A percentile compares a stretch with the other conserved stretches of the same genome.
Evolutionary conservation across 768 basidiomycete genomes (phyloP).

Genomic region (Cystobasidium onofrii): DNA sequence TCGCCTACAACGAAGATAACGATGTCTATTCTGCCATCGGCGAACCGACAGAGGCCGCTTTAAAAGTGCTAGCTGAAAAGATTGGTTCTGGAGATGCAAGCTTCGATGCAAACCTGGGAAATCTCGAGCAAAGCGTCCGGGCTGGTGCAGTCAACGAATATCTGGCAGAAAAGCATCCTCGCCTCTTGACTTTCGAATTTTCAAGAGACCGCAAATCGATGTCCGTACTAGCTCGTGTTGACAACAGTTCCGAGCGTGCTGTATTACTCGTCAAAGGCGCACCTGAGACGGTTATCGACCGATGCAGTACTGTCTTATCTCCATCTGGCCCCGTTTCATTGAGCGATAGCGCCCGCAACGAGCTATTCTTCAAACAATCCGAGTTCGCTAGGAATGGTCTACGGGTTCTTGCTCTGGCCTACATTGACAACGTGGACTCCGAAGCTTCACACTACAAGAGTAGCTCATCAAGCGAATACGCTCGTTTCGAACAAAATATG

Average conservation of each 20-base stretch:
- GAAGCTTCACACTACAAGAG: slow-evolving; percentile 74
- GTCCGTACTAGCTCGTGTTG: slow-evolving; percentile 80
- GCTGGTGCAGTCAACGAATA: slow-evolving; percentile 76
- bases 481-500: slow-evolving; percentile 80
- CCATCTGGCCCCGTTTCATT: slow-evolving; percentile 59
- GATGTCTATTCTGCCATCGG: slow-evolving; percentile 71
- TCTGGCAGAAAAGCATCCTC: slow-evolving; percentile 64
- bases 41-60: slow-evolving; percentile 93
- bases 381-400: slow-evolving; percentile 73
- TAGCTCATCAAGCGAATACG: slow-evolving; percentile 69
- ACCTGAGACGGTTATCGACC: slow-evolving; percentile 86
- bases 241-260: slow-evolving; percentile 49
- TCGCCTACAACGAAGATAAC: slow-evolving; percentile 79
- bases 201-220: slow-evolving; percentile 98
- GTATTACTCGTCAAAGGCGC: slow-evolving; percentile 90
- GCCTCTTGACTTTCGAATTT: slow-evolving; percentile 92
- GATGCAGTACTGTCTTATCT: slow-evolving; percentile 66
- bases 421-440: slow-evolving; percentile 65
- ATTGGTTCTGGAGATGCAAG: slow-evolving; percentile 61
- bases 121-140: slow-evolving; percentile 56
- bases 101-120: slow-evolving; percentile 53
- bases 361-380: slow-evolving; percentile 59
- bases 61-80: slow-evolving; percentile 92
- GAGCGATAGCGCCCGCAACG: slow-evolving; percentile 55
- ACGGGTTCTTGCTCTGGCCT: slow-evolving; percentile 84